These are phyloP conservation scores for Glutinoglossum americanum DNA, from an alignment of 495 filamentous ascomycete species.

Conservation along the genomic window DNA sequence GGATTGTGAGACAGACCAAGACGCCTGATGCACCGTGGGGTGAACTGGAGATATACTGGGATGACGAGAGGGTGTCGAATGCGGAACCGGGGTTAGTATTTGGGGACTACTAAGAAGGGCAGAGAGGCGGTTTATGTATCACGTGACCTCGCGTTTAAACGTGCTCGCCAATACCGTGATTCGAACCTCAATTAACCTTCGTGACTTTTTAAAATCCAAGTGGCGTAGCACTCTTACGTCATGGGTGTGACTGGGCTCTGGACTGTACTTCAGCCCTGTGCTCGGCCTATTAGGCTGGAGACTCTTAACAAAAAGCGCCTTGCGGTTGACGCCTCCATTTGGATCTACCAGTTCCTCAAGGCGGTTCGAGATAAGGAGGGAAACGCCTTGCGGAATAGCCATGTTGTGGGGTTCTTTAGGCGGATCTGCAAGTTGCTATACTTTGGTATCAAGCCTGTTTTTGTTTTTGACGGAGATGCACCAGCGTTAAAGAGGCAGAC, in stretches of 20 bases:
- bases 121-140: too few relatives aligned
- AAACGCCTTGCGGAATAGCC: conserved; percentile 83
- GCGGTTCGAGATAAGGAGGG: conserved; percentile 96
- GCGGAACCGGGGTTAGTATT: too few relatives aligned
- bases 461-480: conserved; percentile 94
- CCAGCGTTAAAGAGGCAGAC: conserved; percentile 83
- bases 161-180: too few relatives aligned
- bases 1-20: too few relatives aligned
- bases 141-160: conserved; percentile 1
- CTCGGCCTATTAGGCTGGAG: conserved; percentile 76
- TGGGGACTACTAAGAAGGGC: too few relatives aligned
- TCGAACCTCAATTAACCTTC: neutral
- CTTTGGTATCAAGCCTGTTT: conserved; percentile 90
- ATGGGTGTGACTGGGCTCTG: conserved; percentile 99
- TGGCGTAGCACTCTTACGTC: neutral
- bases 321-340: conserved; percentile 93
- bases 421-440: conserved; percentile 92
- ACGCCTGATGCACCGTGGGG: too few relatives aligned
- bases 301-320: conserved; percentile 88
- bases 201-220: neutral
- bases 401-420: conserved; percentile 93
- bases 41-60: too few relatives aligned
- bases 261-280: conserved; percentile 82
- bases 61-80: too few relatives aligned
- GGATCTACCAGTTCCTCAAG: conserved; percentile 99